Evolutionary conservation across 768 basidiomycete species (phyloP).

Genomic region (Leucosporidium yakuticum): DNA sequence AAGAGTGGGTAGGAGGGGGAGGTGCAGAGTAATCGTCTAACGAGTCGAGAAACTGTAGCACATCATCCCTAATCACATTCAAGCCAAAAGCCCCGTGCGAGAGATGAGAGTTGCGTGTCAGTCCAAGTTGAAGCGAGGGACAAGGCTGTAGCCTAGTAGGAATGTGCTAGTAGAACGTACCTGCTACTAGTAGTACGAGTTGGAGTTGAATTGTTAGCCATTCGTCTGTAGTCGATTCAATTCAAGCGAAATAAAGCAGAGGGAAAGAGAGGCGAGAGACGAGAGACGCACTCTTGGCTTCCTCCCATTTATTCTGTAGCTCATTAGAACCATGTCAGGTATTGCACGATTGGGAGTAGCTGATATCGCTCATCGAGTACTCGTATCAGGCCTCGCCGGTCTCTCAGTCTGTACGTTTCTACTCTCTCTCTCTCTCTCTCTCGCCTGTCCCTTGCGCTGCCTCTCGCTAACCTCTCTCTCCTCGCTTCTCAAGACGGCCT

Average conservation of each 20-base stretch:
- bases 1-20: slow-evolving; percentile 5
- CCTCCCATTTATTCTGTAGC: too few relatives aligned
- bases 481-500: slow-evolving; percentile 18
- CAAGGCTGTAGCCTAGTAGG: too few relatives aligned
- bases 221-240: too few relatives aligned
- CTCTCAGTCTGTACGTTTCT: slow-evolving; percentile 19
- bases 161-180: too few relatives aligned
- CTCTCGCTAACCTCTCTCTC: not conserved
- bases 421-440: not conserved
- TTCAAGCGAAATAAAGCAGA: too few relatives aligned
- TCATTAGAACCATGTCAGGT: slow-evolving; percentile 10
- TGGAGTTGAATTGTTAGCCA: too few relatives aligned
- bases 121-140: too few relatives aligned
- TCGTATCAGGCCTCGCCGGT: slow-evolving; percentile 17
- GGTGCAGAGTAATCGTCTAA: slow-evolving; percentile 63
- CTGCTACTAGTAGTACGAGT: too few relatives aligned
- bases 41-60: slow-evolving; percentile 86
- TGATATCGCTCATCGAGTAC: slow-evolving; percentile 27
- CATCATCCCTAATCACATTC: slow-evolving; percentile 52
- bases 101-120: not conserved
- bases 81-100: too few relatives aligned
- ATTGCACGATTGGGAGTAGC: slow-evolving; percentile 10
- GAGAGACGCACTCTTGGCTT: too few relatives aligned
- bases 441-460: too few relatives aligned
- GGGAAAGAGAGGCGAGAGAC: too few relatives aligned